Evolutionary conservation across 2,329 filamentous ascomycete species (phyloP).

Genomic region (Diaporthe citriasiana): DNA sequence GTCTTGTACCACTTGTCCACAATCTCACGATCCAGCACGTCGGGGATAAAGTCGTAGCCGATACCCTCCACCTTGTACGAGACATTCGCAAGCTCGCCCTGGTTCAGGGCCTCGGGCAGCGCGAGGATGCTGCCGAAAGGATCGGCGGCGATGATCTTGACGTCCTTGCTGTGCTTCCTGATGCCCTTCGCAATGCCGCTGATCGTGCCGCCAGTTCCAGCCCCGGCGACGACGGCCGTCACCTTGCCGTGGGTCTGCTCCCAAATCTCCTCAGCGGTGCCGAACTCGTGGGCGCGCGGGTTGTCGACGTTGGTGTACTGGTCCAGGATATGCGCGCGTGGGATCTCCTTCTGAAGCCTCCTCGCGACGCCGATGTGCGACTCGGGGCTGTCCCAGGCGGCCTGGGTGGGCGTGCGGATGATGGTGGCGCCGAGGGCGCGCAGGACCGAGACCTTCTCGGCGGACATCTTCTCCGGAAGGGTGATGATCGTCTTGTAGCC

Average conservation of each 20-base stretch:
- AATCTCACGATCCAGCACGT: slow-evolving; percentile 84
- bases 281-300: slow-evolving; percentile 91
- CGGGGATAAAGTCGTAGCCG: slow-evolving; percentile 97
- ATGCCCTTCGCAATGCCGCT: slow-evolving; percentile 89
- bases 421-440: slow-evolving; percentile 96
- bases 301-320: slow-evolving; percentile 96
- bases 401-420: slow-evolving; percentile 96
- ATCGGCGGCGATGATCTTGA: slow-evolving; percentile 94
- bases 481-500: slow-evolving; percentile 99
- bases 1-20: slow-evolving; percentile 99
- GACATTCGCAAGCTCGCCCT: slow-evolving; percentile 79
- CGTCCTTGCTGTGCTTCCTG: slow-evolving; percentile 84
- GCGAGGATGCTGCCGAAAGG: slow-evolving; percentile 93
- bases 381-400: slow-evolving; percentile 93
- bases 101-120: slow-evolving; percentile 83
- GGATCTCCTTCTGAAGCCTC: slow-evolving; percentile 92
- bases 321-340: slow-evolving; percentile 96
- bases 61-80: slow-evolving; percentile 99
- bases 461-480: slow-evolving; percentile 98
- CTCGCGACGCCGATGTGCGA: slow-evolving; percentile 96
- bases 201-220: slow-evolving; percentile 95
- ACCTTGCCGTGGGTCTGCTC: slow-evolving; percentile 87
- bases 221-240: slow-evolving; percentile 88
- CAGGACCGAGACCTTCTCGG: slow-evolving; percentile 96
- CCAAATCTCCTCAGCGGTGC: slow-evolving; percentile 98